A percentile compares a stretch with the other conserved stretches of the same genome.
Conservation (phyloP, 2,329 filamentous ascomycete species). For the Elsinoe australis region DNA sequence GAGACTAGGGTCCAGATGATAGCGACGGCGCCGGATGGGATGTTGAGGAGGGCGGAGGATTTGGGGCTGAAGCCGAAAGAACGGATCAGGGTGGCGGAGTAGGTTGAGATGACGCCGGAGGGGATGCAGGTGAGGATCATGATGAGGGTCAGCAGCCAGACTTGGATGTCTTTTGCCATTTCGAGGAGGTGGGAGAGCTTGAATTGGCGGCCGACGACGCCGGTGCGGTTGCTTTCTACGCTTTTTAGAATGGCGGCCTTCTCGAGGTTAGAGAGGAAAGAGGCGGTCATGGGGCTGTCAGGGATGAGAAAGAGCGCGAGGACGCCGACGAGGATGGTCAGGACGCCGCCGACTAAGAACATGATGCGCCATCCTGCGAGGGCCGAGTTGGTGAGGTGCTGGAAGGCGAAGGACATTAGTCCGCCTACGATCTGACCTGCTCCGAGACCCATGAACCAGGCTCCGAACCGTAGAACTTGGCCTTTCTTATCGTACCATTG, state of each 20-base stretch:
- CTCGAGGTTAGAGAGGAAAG: slow-evolving; percentile 53
- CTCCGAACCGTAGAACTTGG: slow-evolving; percentile 54
- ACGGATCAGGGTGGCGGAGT: slow-evolving; percentile 47
- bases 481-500: slow-evolving; percentile 39
- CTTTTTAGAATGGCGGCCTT: slow-evolving; percentile 39
- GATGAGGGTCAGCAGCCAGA: slow-evolving; percentile 26
- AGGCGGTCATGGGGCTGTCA: slow-evolving; percentile 60
- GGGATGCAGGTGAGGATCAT: slow-evolving; percentile 25
- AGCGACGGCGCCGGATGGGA: slow-evolving; percentile 46
- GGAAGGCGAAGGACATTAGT: slow-evolving; percentile 49
- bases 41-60: slow-evolving; percentile 47
- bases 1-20: slow-evolving; percentile 47
- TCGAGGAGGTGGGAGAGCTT: slow-evolving; percentile 46
- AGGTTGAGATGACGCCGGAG: slow-evolving; percentile 46
- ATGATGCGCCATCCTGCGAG: slow-evolving; percentile 17
- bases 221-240: slow-evolving; percentile 35
- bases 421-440: slow-evolving; percentile 51
- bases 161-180: slow-evolving; percentile 55
- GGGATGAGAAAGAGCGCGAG: slow-evolving; percentile 40
- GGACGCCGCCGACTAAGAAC: slow-evolving; percentile 14
- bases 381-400: slow-evolving; percentile 32
- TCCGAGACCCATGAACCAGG: slow-evolving; percentile 58
- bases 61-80: slow-evolving; percentile 42
- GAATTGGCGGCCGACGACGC: slow-evolving; percentile 39
- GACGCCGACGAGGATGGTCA: slow-evolving; percentile 14